Evolutionary conservation across 2,329 filamentous ascomycete genomes (phyloP), one percentile per base, ranked within the genome.

Genomic region (Macrophomina pseudophaseolina): DNA sequence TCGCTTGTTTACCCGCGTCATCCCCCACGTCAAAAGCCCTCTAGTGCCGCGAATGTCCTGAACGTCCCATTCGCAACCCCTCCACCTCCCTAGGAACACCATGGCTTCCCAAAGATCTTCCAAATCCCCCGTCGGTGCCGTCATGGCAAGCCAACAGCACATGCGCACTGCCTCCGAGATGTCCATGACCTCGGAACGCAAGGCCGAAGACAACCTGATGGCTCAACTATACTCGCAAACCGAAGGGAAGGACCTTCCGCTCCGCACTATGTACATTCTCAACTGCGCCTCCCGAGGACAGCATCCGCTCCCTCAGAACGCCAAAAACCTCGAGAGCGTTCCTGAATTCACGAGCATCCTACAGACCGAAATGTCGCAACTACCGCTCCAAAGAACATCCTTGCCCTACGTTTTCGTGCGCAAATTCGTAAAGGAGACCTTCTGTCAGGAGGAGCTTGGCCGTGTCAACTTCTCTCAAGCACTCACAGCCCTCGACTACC

Each of bases 251-350:
- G 88, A 90, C 72, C 86, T 90, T 38, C 88, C 88, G 23, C 81
- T 90, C 33, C 85, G 88, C 66, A 89, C 87, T 69, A 90, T 90
- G 86, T 90, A 90, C 79, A 84, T 85, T 32, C 81, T 90, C 75
- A 90, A 90, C 73, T 87, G 85, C 68, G 83, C 85, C 18, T 83
- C 86, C 18, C 83, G 81, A 60, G 77, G 79, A n/a, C 77, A 80
- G 44, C 33, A 62, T 16, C 75, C 77, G 49, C 70, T 78, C 12
- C 76, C 75, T 4, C 76, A 76, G 40, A 74, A 71, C 66, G 73
- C 70, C 68, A 78, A 59, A 69, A 49, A 76, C 73, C 70, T 80
- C 72, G 74, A 78, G 69, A 84, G 86, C 74, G 53, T 77, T 73
- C 70, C 80, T 71, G 74, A 78, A 68, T 84, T 86, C 74, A 82